Evolutionary conservation across 768 basidiomycete species (phyloP), one percentile per base, ranked within the genome.

Genomic region (Mycena metata): DNA sequence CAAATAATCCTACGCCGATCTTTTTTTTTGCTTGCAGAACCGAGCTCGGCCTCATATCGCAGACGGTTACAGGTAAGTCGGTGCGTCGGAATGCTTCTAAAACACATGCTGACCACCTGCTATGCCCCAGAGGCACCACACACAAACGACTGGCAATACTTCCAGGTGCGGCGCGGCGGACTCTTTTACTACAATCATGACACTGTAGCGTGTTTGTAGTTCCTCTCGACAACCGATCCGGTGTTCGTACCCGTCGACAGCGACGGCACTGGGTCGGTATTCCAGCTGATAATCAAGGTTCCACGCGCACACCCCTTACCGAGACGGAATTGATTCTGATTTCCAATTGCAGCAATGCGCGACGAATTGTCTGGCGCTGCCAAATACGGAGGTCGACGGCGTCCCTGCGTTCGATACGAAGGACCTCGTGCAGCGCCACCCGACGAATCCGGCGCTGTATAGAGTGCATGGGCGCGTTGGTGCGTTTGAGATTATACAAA

Each of bases 281-380:
- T 64, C 43, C 62, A 55, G 12, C 62, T 64, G 21, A 55, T 64
- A 45, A 23, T 64, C n/a, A 64, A 55, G 62, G 62, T 64, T 7
- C 43, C 13, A 2, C 51, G 33, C 24, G 21, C 39, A n/a, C 19
- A 54, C 5, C 19, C 39, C 12, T 36, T 7, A 33, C 23, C 23
- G 50, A 51, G 12, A 33, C 26, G 30, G 16, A 51, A 51, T 51
- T 51, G 30, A 51, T 51, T 17, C 50, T 33, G 16, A 16, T 26
- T 51, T 51, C 16, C 30, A 56, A 42, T 13, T n/a, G 6, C 26
- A 61, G 60, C 49, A 61, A 61, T 61, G 23, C 17, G 39, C 33
- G 16, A 52, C 49, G 19, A 30, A 51, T 24, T 61, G 49, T 61
- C 50, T 61, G 49, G 39, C 24, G 26, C 16, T 51, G 12, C 30